These are phyloP conservation scores for Multifurca ochricompacta DNA, from an alignment of 768 basidiomycete species.

Conservation along the genomic window DNA sequence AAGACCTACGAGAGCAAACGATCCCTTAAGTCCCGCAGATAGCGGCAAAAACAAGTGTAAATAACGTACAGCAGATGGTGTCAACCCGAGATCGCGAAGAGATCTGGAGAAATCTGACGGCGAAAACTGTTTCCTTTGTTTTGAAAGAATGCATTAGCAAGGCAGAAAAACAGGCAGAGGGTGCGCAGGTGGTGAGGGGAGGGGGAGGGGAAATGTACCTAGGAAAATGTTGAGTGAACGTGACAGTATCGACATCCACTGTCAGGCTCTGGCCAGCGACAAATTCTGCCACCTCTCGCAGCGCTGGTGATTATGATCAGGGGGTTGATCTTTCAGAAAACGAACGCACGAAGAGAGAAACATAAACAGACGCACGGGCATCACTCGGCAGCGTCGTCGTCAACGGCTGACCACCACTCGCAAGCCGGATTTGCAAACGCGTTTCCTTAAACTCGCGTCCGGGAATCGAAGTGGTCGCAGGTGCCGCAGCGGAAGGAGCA, in stretches of 20 bases:
- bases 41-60: conserved; percentile 1
- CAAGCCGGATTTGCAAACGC: conserved; percentile 81
- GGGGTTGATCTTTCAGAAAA: not conserved
- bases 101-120: conserved; percentile 69
- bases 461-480: conserved; percentile 34
- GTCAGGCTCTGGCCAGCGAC: conserved; percentile 64
- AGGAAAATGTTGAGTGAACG: conserved; percentile 76
- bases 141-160: not conserved
- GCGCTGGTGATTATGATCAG: conserved; percentile 37
- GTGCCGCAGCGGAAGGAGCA: conserved; percentile 28
- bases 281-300: conserved; percentile 82
- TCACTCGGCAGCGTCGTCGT: conserved; percentile 78
- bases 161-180: not conserved
- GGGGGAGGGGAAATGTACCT: conserved; percentile 46
- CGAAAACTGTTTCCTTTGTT: conserved; percentile 66
- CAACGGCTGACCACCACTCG: conserved; percentile 72
- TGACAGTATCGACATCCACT: conserved; percentile 72
- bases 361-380: too few species aligned
- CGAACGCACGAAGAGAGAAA: conserved; percentile 25
- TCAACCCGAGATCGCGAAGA: conserved; percentile 76
- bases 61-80: conserved; percentile 74
- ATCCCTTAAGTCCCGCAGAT: not conserved
- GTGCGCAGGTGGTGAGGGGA: too few species aligned
- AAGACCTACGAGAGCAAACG: conserved; percentile 4
- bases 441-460: conserved; percentile 83